Conservation (phyloP, 2,329 filamentous ascomycete species). For the Sclerotinia subarctica region DNA sequence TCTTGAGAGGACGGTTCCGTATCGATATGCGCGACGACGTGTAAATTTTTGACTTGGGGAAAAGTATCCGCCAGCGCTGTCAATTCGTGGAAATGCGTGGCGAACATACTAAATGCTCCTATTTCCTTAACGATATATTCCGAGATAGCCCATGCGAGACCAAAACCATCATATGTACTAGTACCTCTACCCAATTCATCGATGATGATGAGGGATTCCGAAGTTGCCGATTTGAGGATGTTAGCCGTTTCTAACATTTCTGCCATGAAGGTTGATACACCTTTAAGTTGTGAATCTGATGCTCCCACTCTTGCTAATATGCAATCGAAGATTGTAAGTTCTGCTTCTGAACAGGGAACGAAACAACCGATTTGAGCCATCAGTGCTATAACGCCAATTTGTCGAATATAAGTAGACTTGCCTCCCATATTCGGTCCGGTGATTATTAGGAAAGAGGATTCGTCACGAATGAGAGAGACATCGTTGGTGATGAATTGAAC, state of each 20-base stretch:
- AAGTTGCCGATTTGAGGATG: constrained; percentile 93
- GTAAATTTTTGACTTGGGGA: constrained; percentile 84
- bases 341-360: constrained; percentile 85
- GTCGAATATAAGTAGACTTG: constrained; percentile 96
- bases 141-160: constrained; percentile 97
- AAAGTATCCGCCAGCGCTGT: constrained; percentile 86
- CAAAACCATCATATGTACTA: constrained; percentile 97
- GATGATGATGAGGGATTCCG: constrained; percentile 95
- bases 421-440: constrained; percentile 99
- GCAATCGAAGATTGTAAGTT: constrained; percentile 93
- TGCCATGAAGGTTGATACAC: constrained; percentile 98
- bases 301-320: constrained; percentile 95
- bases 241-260: constrained; percentile 99
- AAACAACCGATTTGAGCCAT: constrained; percentile 98
- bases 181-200: constrained; percentile 96
- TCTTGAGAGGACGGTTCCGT: constrained; percentile 38
- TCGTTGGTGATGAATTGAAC: constrained; percentile 99
- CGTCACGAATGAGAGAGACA: constrained; percentile 71
- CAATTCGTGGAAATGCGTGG: constrained; percentile 97
- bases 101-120: constrained; percentile 89
- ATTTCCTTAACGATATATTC: constrained; percentile 97
- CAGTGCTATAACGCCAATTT: constrained; percentile 92
- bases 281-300: constrained; percentile 94
- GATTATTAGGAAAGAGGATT: constrained; percentile 71
- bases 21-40: constrained; percentile 91